These are phyloP conservation scores for Babesia gibsoni DNA, from an alignment of 169 alveolate species.

Conservation along the genomic window DNA sequence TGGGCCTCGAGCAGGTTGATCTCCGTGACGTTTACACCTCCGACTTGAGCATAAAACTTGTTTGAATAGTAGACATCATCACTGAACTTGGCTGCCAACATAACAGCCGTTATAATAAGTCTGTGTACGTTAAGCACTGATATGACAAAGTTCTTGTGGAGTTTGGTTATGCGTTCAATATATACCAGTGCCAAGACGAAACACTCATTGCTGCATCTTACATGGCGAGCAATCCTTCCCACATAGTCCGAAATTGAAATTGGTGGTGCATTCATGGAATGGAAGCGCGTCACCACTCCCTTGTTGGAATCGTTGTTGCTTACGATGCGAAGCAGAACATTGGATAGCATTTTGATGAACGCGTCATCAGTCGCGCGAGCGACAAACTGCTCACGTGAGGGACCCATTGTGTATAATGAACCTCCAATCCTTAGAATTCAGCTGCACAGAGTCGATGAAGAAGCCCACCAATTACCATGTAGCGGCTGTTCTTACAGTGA, in stretches of 20 bases:
- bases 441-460: no score
- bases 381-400: conserved; percentile 12
- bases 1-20: conserved; percentile 85
- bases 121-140: conserved; percentile 84
- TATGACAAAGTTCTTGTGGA: conserved; percentile 71
- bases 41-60: conserved; percentile 87
- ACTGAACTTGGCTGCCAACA: conserved; percentile 89
- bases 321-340: conserved; percentile 63
- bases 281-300: conserved; percentile 78
- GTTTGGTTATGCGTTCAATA: conserved; percentile 75
- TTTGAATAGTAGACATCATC: conserved; percentile 90
- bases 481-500: no score
- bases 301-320: conserved; percentile 54
- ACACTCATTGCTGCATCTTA: conserved; percentile 84
- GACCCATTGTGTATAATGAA: conserved; percentile 12
- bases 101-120: conserved; percentile 83
- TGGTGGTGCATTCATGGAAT: conserved; percentile 83
- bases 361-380: conserved; percentile 68
- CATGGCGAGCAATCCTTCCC: conserved; percentile 81
- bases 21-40: conserved; percentile 90
- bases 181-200: conserved; percentile 82
- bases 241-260: conserved; percentile 81
- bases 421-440: no score
- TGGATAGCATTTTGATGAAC: conserved; percentile 59
- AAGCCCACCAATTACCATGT: no score